A percentile compares a stretch with the other conserved stretches of the same genome.
phyloP scores from a whole-genome alignment of 1,284 basidiomycete genomes.

The Papiliotrema flavescens region DNA sequence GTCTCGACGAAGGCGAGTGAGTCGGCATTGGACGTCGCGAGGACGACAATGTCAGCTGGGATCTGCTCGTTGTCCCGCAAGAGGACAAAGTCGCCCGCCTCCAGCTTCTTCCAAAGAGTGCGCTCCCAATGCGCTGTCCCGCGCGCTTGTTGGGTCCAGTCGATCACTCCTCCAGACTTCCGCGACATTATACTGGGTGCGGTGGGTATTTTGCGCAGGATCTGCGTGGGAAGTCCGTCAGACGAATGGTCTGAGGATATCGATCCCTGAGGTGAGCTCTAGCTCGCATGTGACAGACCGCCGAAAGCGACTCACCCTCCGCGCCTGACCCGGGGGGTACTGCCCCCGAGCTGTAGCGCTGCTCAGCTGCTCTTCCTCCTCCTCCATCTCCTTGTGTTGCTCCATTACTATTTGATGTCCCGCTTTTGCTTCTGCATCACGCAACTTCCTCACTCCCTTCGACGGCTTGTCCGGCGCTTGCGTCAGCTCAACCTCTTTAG shows the following conservation, averaged over 20 bases:
- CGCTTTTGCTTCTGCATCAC: constrained; percentile 70
- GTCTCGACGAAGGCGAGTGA: constrained; percentile 86
- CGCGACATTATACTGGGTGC: constrained; percentile 50
- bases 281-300: too few species aligned
- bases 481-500: constrained; percentile 22
- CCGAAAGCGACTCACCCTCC: constrained; percentile 3
- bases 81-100: constrained; percentile 92
- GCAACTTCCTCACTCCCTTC: constrained; percentile 77
- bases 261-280: constrained; percentile 7
- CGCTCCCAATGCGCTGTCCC: constrained; percentile 87
- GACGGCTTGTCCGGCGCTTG: constrained; percentile 55
- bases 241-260: constrained; percentile 7
- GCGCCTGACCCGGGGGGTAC: constrained; percentile 27
- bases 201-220: constrained; percentile 15
- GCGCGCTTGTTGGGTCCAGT: constrained; percentile 64
- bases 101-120: constrained; percentile 97
- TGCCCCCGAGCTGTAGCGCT: constrained; percentile 12
- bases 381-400: constrained; percentile 49
- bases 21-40: constrained; percentile 70
- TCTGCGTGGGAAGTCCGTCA: neutral
- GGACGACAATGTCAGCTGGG: constrained; percentile 88
- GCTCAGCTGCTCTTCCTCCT: constrained; percentile 24
- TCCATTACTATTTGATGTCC: constrained; percentile 63
- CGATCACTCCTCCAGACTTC: constrained; percentile 65
- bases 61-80: constrained; percentile 91